Percentiles rank a stretch among this genome's conserved stretches.
Conservation (phyloP, 169 alveolate genomes). For the Babesia sp. region DNA sequence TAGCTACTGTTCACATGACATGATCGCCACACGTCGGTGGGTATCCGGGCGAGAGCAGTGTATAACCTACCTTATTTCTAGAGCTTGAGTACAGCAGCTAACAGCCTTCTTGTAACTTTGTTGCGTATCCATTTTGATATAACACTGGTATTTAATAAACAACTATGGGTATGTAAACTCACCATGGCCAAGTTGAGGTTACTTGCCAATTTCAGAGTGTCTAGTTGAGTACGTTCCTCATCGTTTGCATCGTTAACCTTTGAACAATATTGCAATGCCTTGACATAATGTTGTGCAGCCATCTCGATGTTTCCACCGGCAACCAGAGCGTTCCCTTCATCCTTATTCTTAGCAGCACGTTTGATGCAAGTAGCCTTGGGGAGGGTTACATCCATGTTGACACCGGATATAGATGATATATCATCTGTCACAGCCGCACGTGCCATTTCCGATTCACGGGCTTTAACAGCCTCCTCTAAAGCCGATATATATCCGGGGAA, state of each 20-base stretch:
- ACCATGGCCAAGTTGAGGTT: conserved; percentile 66
- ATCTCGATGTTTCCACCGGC: conserved; percentile 60
- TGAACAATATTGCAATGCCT: conserved; percentile 57
- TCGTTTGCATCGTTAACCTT: conserved; percentile 47
- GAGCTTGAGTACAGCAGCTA: conserved; percentile 38
- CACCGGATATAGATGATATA: conserved; percentile 4
- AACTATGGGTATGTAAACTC: not conserved
- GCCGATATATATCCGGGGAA: conserved; percentile 21
- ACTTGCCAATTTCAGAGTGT: conserved; percentile 40
- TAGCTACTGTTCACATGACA: too few relatives aligned
- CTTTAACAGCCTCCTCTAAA: conserved; percentile 41
- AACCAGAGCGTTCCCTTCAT: conserved; percentile 56
- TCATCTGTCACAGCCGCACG: not conserved
- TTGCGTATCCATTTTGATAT: conserved; percentile 45
- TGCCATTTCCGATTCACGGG: conserved; percentile 18
- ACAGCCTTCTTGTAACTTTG: conserved; percentile 41
- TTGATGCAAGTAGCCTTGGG: conserved; percentile 55
- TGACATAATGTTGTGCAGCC: conserved; percentile 62
- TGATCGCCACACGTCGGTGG: not conserved
- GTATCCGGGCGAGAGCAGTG: not conserved
- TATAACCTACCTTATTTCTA: conserved; percentile 35
- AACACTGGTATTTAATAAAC: conserved; percentile 27
- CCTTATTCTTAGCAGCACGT: conserved; percentile 64
- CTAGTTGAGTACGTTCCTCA: conserved; percentile 35
- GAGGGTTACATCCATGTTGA: conserved; percentile 57